Evolutionary conservation across 805 yeast species (phyloP), one percentile per base, ranked within the genome.

Genomic region (Kazachstania psychrophila): DNA sequence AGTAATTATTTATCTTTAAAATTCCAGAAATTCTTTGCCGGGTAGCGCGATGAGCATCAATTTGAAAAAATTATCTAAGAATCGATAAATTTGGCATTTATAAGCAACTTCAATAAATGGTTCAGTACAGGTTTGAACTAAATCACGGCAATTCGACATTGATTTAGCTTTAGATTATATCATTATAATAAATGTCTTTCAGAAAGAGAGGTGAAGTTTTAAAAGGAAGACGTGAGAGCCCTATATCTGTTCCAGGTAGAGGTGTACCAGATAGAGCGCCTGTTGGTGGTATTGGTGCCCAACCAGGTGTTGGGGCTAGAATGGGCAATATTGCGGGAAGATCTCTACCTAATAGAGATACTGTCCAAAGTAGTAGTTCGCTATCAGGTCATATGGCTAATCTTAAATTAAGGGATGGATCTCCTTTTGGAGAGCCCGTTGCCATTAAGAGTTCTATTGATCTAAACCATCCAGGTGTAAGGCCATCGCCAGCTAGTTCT

Each of bases 401-500:
- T 20, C 13, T 35, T 7, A 35, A 18, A 18, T n/a, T 35, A n/a
- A 30, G 30, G 16, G 35, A 17, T 12, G 24, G 22, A n/a, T 11
- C 15, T n/a, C n/a, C n/a, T n/a, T n/a, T n/a, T n/a, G n/a, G n/a
- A 17, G 5, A 4, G 9, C 5, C 31, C 7, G 16, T n/a, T 15
- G 22, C 7, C 11, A 6, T 12, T 17, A 15, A 17, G 16, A 16
- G 10, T 4, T 10, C 10, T n/a, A 16, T n/a, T 20, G 23, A 20
- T 20, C 24, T 39, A 9, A 34, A 37, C 13, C 61, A 77, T 53
- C 78, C 78, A 0, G 87, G 82, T 3, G 65, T 82, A 2, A 69
- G 77, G 43, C 94, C 96, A 0, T 87, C 96, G 0, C 62, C 79
- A 2, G 54, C 57, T 0, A 79, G 87, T 5, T 79, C 95, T 2